Conservation (phyloP, 2,329 filamentous ascomycete genomes). For the Fusarium fracticaudum region DNA sequence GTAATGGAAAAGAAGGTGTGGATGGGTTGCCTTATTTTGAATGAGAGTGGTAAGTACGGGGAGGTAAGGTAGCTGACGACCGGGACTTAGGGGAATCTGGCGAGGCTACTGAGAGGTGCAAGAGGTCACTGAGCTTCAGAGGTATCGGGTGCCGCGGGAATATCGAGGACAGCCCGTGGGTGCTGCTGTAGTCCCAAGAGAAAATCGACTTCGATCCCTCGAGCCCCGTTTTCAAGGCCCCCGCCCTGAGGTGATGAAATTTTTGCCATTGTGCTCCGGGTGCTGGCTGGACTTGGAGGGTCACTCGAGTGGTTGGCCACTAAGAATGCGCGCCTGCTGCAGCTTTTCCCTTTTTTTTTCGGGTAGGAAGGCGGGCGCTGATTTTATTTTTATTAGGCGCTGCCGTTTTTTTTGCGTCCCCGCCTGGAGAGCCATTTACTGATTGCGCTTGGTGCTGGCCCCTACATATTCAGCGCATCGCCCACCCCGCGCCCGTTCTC, state of each 20-base stretch:
- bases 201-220: background rate
- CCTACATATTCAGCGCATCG: constrained; percentile 51
- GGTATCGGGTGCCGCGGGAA: constrained; percentile 11
- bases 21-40: background rate
- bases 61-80: background rate
- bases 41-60: background rate
- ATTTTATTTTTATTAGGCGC: constrained; percentile 25
- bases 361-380: constrained; percentile 18
- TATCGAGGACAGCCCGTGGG: background rate
- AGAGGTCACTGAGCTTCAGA: background rate
- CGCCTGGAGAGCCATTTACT: constrained; percentile 40
- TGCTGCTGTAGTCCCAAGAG: constrained; percentile 15
- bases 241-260: constrained; percentile 26
- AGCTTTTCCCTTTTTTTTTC: constrained; percentile 39
- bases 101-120: constrained; percentile 4
- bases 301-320: constrained; percentile 23
- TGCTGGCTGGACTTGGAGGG: constrained; percentile 21
- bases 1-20: background rate
- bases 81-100: background rate
- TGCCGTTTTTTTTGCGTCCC: constrained; percentile 33
- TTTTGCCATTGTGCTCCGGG: constrained; percentile 18
- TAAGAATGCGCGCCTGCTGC: constrained; percentile 35
- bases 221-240: constrained; percentile 34
- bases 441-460: constrained; percentile 46
- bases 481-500: constrained; percentile 47